phyloP scores from a whole-genome alignment of 2,329 filamentous ascomycete genomes.

The Exserohilum rostratum region DNA sequence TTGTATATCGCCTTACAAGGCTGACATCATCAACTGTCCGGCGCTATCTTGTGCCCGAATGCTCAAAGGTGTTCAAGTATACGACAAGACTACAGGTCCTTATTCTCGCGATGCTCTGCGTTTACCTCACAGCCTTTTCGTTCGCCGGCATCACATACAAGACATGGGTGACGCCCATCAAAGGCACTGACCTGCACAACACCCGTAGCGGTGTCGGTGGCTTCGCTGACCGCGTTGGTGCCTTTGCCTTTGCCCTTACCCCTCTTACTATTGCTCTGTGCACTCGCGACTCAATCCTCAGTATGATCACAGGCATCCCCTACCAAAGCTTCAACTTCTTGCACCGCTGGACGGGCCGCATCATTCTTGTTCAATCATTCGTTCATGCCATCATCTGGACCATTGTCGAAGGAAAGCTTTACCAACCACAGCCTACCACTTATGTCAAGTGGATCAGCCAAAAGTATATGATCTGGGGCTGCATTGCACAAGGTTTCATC shows the following conservation, averaged over 20 bases:
- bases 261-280: slow-evolving; percentile 9
- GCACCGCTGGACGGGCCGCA: slow-evolving; percentile 13
- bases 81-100: slow-evolving; percentile 9
- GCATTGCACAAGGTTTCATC: slow-evolving; percentile 7
- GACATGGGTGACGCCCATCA: slow-evolving; percentile 9
- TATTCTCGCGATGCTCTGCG: slow-evolving; percentile 7
- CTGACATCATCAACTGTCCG: not conserved
- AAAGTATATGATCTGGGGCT: slow-evolving; percentile 13
- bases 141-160: slow-evolving; percentile 12
- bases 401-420: slow-evolving; percentile 10
- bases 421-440: slow-evolving; percentile 9
- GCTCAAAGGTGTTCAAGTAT: slow-evolving; percentile 4
- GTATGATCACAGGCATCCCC: slow-evolving; percentile 9
- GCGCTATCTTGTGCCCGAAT: slow-evolving; percentile 3
- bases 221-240: slow-evolving; percentile 8
- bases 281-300: slow-evolving; percentile 11
- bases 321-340: slow-evolving; percentile 13
- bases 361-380: slow-evolving; percentile 10
- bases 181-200: slow-evolving; percentile 6
- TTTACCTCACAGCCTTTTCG: slow-evolving; percentile 7
- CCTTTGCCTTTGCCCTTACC: slow-evolving; percentile 10
- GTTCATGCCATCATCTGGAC: slow-evolving; percentile 11
- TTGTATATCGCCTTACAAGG: slow-evolving; percentile 6
- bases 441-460: slow-evolving; percentile 8
- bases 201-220: slow-evolving; percentile 11